phyloP scores from a whole-genome alignment of 2,329 filamentous ascomycete species.

The Hypoxylon sp. region DNA sequence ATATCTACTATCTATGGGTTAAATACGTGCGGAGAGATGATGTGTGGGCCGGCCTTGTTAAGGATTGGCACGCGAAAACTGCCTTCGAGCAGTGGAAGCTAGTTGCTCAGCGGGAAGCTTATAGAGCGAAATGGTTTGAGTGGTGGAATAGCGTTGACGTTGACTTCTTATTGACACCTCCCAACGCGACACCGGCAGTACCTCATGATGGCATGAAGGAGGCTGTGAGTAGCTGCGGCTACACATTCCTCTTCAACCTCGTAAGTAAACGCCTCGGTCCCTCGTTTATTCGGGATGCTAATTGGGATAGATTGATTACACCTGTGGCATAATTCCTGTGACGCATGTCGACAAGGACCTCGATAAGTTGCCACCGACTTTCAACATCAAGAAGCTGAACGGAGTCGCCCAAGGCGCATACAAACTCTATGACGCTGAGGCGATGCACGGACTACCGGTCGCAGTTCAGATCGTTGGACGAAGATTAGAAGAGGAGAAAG shows the following conservation, averaged over 20 bases:
- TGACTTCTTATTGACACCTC: slow-evolving; percentile 86
- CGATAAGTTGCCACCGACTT: slow-evolving; percentile 74
- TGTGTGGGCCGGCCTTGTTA: slow-evolving; percentile 83
- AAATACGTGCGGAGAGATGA: slow-evolving; percentile 82
- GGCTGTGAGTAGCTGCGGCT: slow-evolving; percentile 87
- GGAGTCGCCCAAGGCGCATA: slow-evolving; percentile 86
- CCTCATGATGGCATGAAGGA: slow-evolving; percentile 89
- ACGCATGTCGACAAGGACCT: slow-evolving; percentile 81
- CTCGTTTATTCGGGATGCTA: slow-evolving; percentile 13
- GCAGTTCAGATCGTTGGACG: slow-evolving; percentile 86
- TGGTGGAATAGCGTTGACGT: slow-evolving; percentile 83
- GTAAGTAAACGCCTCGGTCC: slow-evolving; percentile 60
- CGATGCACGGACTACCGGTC: slow-evolving; percentile 90
- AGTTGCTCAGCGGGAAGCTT: slow-evolving; percentile 80
- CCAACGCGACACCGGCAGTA: slow-evolving; percentile 89
- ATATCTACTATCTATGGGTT: slow-evolving; percentile 91
- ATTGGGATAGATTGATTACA: slow-evolving; percentile 79
- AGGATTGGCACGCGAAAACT: slow-evolving; percentile 79
- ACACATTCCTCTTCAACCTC: slow-evolving; percentile 93
- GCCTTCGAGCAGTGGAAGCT: slow-evolving; percentile 86
- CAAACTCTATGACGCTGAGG: slow-evolving; percentile 83
- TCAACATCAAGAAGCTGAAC: slow-evolving; percentile 76
- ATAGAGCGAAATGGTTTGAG: slow-evolving; percentile 82
- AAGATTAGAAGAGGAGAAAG: slow-evolving; percentile 88
- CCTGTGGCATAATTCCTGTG: slow-evolving; percentile 84